Percentiles rank a stretch among this genome's conserved stretches.
Evolutionary conservation across 345 rosid species (phyloP).

Genomic region (Schrenkiella parvula): DNA sequence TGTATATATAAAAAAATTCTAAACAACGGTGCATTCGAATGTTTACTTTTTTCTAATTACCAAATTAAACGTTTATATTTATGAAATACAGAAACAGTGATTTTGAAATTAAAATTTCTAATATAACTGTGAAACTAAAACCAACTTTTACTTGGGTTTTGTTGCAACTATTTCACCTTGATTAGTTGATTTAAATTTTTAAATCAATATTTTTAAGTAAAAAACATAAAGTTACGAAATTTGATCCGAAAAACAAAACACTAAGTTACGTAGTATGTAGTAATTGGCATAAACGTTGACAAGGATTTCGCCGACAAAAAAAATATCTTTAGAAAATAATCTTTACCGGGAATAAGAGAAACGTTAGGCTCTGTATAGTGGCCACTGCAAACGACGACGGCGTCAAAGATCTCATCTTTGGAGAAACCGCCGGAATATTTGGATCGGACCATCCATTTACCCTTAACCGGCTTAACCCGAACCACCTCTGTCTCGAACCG

Average conservation of each 20-base stretch:
- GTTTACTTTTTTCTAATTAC: neutral
- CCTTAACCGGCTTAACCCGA: constrained; percentile 20
- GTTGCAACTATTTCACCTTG: neutral
- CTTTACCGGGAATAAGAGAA: constrained; percentile 51
- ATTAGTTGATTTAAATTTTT: too few relatives aligned
- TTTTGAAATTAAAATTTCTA: too few relatives aligned
- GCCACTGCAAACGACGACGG: constrained; percentile 63
- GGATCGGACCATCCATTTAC: constrained; percentile 56
- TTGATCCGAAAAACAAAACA: too few relatives aligned
- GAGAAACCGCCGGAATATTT: constrained; percentile 3
- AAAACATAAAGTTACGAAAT: too few relatives aligned
- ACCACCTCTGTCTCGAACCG: constrained; percentile 62
- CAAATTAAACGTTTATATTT: neutral
- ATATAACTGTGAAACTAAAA: neutral
- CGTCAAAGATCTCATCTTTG: constrained; percentile 55
- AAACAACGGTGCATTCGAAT: neutral
- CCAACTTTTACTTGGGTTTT: neutral
- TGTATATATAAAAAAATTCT: too few relatives aligned
- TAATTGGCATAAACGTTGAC: too few relatives aligned
- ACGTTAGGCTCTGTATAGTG: constrained; percentile 62
- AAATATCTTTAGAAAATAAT: neutral
- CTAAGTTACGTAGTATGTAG: too few relatives aligned
- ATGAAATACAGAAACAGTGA: neutral
- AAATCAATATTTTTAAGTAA: too few relatives aligned
- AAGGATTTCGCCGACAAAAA: too few relatives aligned